Evolutionary conservation across 1,284 basidiomycete species (phyloP), one percentile per base, ranked within the genome.

Genomic region (Pisolithus thermaeus): DNA sequence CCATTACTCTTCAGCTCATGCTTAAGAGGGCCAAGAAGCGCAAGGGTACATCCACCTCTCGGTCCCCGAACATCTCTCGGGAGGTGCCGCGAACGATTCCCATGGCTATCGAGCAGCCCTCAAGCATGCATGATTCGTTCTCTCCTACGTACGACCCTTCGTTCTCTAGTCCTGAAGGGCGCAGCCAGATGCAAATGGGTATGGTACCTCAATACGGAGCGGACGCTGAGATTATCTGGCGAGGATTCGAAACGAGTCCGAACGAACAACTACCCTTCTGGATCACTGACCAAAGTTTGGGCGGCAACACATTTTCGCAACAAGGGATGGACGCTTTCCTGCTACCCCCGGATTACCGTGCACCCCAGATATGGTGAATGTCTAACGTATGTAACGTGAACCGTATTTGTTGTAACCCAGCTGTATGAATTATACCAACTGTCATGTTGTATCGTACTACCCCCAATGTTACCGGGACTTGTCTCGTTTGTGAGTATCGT

Each of bases 1-100:
- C 92, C 11, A 70, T 92, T 47, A 94, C 90, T 2, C 74, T 96
- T 18, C 87, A 91, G 56, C 71, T 94, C 27, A 95, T 95, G 83
- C 67, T 95, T 49, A 90, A 91, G 61, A 79, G 87, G 55, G 84
- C 87, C 27, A 80, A 83, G 60, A 85, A 82, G 56, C 80, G 84
- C 53, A 84, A 83, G 59, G 67, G 73, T 4, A 67, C 70, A 7
- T 82, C 81, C 14, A 65, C 63, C 11, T 80, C 81, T 22, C 80
- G 77, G 25, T 86, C 84, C 11, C 84, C 81, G 2, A 78, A 77
- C 52, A 62, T 74, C 11, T 59, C 75, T 6, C 78, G 81, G 52
- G 81, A 80, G 50, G 56, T 72, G 52, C 75, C 72, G 54, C 70
- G 70, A 30, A 62, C 71, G 8, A 58, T 72, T 38, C 61, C 70